Evolutionary conservation across 495 filamentous ascomycete species (phyloP), one percentile per base, ranked within the genome.

Genomic region (Chaetomium tenue): DNA sequence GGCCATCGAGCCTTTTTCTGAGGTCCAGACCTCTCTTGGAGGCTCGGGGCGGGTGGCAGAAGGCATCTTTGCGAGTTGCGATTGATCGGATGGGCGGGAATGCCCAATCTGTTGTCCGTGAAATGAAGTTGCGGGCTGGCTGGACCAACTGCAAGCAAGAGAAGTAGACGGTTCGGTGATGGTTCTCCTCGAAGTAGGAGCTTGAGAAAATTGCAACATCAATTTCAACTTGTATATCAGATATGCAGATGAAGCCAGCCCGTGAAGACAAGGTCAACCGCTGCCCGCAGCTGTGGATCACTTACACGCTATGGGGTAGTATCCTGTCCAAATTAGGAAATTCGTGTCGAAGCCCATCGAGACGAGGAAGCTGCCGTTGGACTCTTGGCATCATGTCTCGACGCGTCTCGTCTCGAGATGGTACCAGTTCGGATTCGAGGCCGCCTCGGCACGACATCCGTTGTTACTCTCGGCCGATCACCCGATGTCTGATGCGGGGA

Each of bases 11-110:
- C 48, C 48, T 11, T 26, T 11, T 51, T 51, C 48, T 16, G 48
- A 51, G 48, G 48, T 51, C 48, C 48, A 51, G 5, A 51, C 48
- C 48, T 51, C 48, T 25, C 48, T 51, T 51, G 20, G 20, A 23
- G 23, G 3, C 11, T 25, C 22, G 20, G n/a, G 48, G 26, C 23
- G 11, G 11, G 48, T 51, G 48, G 48, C 48, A 20, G 48, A 51
- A 26, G 48, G 48, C 48, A 51, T 51, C 20, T 51, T 51, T 51
- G 22, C 11, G 22, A n/a, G n/a, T n/a, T n/a, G n/a, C n/a, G n/a
- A n/a, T n/a, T n/a, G n/a, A 23, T 22, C 11, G 48, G 20, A 51
- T 22, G 26, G 23, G 2, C 20, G 48, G 3, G 26, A 22, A 26
- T 4, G 26, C 48, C n/a, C 8, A 18, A 18, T 26, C 5, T 51